Evolutionary conservation across 148 eudicot species (phyloP), one percentile per base, ranked within the genome.

Genomic region (Spergularia bocconei): DNA sequence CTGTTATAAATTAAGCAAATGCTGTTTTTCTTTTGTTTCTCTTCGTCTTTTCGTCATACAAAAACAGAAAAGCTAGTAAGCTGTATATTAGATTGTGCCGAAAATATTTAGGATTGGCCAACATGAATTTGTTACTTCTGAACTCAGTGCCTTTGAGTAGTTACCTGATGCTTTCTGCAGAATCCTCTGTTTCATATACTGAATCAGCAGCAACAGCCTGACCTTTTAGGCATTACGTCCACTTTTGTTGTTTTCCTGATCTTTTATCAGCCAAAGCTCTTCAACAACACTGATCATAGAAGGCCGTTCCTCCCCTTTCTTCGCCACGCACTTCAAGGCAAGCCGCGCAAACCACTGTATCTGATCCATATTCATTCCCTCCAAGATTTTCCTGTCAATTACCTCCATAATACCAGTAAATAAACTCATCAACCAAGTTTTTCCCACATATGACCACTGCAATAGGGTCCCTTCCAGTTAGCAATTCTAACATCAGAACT

Each of bases 221-320:
- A 44, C 48, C 48, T 44, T 6, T 44, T 44, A 44, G 4, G 11
- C 38, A 17, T 33, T 50, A 44, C 16, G 2, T 20, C 33, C 39
- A 23, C 13, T 23, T 52, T 41, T 15, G 7, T 15, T 17, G 4
- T 14, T 19, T 8, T 19, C 17, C 61, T 38, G 67, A 19, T 51
- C 73, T 59, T 59, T 71, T 56, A 79, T 58, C 61, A 25, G 66
- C 77, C 81, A 50, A 33, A 79, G 79, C 4, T 52, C 64, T 38
- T 38, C 67, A 48, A 33, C 72, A 29, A 75, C 77, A 60, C 63
- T 65, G 20, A 72, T 75, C 84, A 84, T 84, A 10, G 77, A 74
- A 7, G 86, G 86, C 68, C 86, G 78, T 19, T 68, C 50, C 41
- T 13, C 63, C 23, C 83, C 86, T 29, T 47, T 76, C 67, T 20